phyloP scores from a whole-genome alignment of 1,139 yeast species.

The Spathaspora jeffriesii region DNA sequence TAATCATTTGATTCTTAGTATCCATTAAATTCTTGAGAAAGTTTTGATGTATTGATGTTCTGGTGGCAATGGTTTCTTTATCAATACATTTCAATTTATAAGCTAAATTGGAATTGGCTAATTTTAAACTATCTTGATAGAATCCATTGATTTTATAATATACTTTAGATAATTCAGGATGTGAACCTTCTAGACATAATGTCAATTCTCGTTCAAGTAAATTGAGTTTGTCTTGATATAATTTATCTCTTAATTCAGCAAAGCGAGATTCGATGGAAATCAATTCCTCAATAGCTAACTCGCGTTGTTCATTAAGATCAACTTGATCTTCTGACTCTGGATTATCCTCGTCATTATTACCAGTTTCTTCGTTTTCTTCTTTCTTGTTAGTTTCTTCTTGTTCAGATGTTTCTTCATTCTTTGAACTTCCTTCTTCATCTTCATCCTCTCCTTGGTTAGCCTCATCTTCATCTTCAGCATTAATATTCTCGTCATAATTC shows the following conservation, averaged over 20 bases:
- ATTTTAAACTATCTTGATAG: conserved; percentile 65
- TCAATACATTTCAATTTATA: conserved; percentile 78
- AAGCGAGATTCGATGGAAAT: conserved; percentile 82
- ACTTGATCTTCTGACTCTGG: conserved; percentile 33
- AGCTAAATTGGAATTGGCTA: conserved; percentile 68
- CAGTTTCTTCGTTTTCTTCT: conserved; percentile 8
- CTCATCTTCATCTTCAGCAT: conserved; percentile 19
- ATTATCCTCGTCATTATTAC: conserved; percentile 19
- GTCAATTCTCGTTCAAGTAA: conserved; percentile 81
- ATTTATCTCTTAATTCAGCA: conserved; percentile 79
- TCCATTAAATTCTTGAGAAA: conserved; percentile 72
- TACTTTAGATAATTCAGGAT: conserved; percentile 74
- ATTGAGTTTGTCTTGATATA: conserved; percentile 72
- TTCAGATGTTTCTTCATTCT: conserved; percentile 11
- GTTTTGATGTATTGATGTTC: conserved; percentile 86
- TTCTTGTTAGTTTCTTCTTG: conserved; percentile 10
- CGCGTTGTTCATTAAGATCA: conserved; percentile 51
- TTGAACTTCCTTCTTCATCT: conserved; percentile 12
- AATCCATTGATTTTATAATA: conserved; percentile 73
- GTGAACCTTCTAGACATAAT: conserved; percentile 87
- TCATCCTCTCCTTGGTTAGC: conserved; percentile 20
- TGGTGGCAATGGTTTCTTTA: conserved; percentile 75
- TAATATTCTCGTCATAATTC: conserved; percentile 7
- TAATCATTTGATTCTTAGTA: conserved; percentile 62
- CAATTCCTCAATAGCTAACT: conserved; percentile 66